Evolutionary conservation across 306 rosid genomes (phyloP), one percentile per base, ranked within the genome.

Genomic region (Fragaria vesca): DNA sequence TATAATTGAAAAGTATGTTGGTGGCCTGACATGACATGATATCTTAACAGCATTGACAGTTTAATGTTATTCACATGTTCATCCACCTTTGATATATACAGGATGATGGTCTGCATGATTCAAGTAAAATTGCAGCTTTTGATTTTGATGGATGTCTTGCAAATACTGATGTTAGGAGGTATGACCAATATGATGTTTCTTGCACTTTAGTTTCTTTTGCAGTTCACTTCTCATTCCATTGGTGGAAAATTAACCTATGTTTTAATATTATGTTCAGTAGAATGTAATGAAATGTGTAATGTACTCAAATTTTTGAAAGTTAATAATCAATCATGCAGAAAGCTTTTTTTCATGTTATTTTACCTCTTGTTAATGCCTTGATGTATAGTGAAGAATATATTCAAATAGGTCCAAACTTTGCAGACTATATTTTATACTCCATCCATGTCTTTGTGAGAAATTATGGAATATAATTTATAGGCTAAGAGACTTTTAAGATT

Each of bases 101-200:
- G 97, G 98, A 92, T 79, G 93, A 86, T 57, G 92, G 97, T 72
- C 88, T 89, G 26, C 86, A 69, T 72, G 88, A 87, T 82, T 95
- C 97, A 72, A 90, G 86, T 77, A 95, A 95, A 89, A 88, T 95
- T 80, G 98, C 98, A 16, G 98, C 98, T 78, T 95, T 95, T 88
- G 98, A 95, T 91, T 95, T 95, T 81, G 98, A 95, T 85, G 97
- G 97, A 55, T 92, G 97, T 74, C 96, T 95, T 48, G 98, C 93
- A 34, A 89, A 87, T 8, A 95, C 97, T 76, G 83, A 77, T 42
- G 90, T 94, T 76, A 85, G 73, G 20, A 90, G 79, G 98, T 90
- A 76, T 74, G 69, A 66, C 43, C 65, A 52, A 28, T 81, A 32
- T 40, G n/a, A 48, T 71, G 28, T 30, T 71, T 42, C n/a, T 17